Percentiles rank a stretch among this genome's conserved stretches.
phyloP scores from a whole-genome alignment of 1,284 basidiomycete genomes.

The Leccinum cinnamomeum region DNA sequence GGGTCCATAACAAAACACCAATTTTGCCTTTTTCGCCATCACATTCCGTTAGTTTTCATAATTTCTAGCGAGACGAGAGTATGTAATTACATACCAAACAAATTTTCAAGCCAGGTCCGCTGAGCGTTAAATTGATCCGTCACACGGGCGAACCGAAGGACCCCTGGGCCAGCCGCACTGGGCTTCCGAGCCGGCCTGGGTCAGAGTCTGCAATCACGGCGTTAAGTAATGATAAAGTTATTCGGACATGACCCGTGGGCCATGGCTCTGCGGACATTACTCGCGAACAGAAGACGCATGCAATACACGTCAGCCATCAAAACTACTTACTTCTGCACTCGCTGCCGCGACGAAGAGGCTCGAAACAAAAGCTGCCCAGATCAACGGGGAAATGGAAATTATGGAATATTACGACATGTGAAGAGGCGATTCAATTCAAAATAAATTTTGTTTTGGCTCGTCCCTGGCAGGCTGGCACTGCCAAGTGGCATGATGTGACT shows the following conservation, averaged over 20 bases:
- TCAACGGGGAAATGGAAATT: slow-evolving; percentile 3
- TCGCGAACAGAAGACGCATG: neutral
- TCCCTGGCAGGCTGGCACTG: slow-evolving; percentile 1
- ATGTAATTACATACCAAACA: neutral
- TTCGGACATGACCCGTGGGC: neutral
- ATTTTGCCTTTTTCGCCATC: slow-evolving; percentile 16
- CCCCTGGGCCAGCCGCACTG: neutral
- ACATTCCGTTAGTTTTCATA: slow-evolving; percentile 21
- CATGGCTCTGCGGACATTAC: neutral
- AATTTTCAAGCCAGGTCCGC: slow-evolving; percentile 1
- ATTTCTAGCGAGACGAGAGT: neutral
- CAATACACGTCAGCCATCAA: neutral
- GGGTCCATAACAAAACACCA: slow-evolving; percentile 5
- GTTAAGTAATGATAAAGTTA: neutral
- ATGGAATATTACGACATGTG: slow-evolving; percentile 9
- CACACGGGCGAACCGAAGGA: slow-evolving; percentile 4
- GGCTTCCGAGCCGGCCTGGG: neutral
- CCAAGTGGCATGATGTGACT: too few species aligned
- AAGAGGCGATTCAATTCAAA: slow-evolving; percentile 8
- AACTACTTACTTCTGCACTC: neutral
- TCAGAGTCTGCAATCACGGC: neutral
- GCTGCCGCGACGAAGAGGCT: slow-evolving; percentile 1
- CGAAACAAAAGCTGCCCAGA: slow-evolving; percentile 2
- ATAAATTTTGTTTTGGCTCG: neutral
- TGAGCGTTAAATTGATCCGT: neutral